A percentile compares a stretch with the other conserved stretches of the same genome.
phyloP scores from a whole-genome alignment of 352 stramenopile genomes.

The Phytophthora fragariaefolia region DNA sequence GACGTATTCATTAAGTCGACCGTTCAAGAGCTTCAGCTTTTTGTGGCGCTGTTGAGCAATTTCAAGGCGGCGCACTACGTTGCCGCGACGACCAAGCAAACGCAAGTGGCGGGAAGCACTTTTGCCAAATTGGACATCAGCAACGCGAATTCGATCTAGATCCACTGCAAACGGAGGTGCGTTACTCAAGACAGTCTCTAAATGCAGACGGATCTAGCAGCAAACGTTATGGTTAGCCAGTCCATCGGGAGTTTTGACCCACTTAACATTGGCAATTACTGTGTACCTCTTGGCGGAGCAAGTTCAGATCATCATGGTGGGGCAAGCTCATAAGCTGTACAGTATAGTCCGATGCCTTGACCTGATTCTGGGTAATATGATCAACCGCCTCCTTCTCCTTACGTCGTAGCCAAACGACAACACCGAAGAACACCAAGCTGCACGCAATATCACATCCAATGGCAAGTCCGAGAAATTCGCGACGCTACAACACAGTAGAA shows the following conservation, averaged over 20 bases:
- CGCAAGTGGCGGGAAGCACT: constrained; percentile 63
- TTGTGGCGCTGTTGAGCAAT: constrained; percentile 70
- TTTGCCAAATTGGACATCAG: constrained; percentile 84
- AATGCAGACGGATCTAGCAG: constrained; percentile 62
- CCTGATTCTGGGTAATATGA: constrained; percentile 64
- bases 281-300: constrained; percentile 68
- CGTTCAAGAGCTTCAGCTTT: constrained; percentile 65
- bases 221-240: neutral
- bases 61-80: constrained; percentile 69
- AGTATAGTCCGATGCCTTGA: constrained; percentile 81
- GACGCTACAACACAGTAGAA: constrained; percentile 42
- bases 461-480: constrained; percentile 71
- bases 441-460: constrained; percentile 77
- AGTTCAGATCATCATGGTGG: constrained; percentile 58
- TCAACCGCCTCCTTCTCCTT: constrained; percentile 74
- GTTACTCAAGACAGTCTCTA: constrained; percentile 66
- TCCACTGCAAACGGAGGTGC: constrained; percentile 60
- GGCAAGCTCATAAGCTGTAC: constrained; percentile 79
- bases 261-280: neutral
- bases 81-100: constrained; percentile 63
- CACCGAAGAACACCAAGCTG: constrained; percentile 68
- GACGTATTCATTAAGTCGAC: constrained; percentile 43
- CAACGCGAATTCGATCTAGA: constrained; percentile 68
- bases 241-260: neutral
- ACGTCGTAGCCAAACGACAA: constrained; percentile 74